These are phyloP conservation scores for Colletotrichum nymphaeae DNA, from an alignment of 2,329 filamentous ascomycete species.

Conservation along the genomic window DNA sequence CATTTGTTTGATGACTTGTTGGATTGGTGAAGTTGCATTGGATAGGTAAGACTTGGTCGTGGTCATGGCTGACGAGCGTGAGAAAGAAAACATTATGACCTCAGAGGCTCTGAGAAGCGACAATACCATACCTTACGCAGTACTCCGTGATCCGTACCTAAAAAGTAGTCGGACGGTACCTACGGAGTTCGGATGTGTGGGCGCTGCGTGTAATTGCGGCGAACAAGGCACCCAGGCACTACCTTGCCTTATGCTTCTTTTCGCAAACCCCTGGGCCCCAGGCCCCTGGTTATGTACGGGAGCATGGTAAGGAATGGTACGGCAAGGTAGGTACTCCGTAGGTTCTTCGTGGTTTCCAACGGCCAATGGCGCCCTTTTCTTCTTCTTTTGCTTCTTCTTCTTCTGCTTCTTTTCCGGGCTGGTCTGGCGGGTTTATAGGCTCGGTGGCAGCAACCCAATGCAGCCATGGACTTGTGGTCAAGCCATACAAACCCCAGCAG, in stretches of 20 bases:
- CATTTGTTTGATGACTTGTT: background rate
- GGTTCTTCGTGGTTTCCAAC: background rate
- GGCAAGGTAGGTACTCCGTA: no score
- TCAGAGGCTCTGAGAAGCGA: no score
- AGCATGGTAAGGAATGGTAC: background rate
- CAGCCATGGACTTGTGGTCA: background rate
- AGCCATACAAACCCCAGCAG: background rate
- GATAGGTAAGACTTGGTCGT: background rate
- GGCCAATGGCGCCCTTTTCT: background rate
- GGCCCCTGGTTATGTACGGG: background rate
- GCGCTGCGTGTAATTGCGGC: background rate
- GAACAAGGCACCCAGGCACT: background rate
- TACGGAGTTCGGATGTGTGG: background rate
- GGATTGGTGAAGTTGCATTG: background rate
- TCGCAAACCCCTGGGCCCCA: constrained; percentile 7
- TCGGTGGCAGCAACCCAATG: background rate
- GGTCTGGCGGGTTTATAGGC: background rate
- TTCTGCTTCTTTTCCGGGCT: background rate
- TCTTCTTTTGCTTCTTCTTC: background rate
- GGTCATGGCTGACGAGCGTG: background rate
- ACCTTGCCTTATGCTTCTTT: constrained; percentile 33
- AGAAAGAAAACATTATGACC: background rate
- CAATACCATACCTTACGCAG: no score
- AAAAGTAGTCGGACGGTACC: background rate
- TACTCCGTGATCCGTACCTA: no score